A percentile compares a stretch with the other conserved stretches of the same genome.
These are phyloP conservation scores for Psilocybe subaeruginosa DNA, from an alignment of 768 basidiomycete genomes.

Conservation along the genomic window DNA sequence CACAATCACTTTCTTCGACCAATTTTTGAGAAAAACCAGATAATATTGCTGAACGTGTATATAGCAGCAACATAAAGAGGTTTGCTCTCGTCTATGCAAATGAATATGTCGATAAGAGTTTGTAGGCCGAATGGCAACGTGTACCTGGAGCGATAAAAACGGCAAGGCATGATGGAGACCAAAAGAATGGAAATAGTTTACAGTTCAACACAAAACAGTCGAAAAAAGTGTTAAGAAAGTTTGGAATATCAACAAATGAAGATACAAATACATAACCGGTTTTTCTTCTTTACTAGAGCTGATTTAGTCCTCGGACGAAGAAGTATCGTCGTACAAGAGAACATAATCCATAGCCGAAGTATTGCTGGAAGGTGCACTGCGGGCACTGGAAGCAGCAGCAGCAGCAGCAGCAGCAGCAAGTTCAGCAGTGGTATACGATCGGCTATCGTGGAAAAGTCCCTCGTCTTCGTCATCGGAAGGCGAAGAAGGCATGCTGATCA, in stretches of 20 bases:
- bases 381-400: conserved; percentile 6
- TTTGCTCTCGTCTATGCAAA: conserved; percentile 1
- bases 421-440: conserved; percentile 22
- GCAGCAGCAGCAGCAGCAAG: conserved; percentile 16
- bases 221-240: background rate
- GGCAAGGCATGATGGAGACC: background rate
- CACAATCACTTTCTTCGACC: too few relatives aligned
- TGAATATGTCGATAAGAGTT: background rate
- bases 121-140: background rate
- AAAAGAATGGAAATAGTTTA: background rate
- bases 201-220: too few relatives aligned
- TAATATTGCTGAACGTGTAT: conserved; percentile 23
- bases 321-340: conserved; percentile 69
- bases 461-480: conserved; percentile 53
- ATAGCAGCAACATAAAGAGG: conserved; percentile 10
- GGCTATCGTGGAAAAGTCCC: conserved; percentile 57
- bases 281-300: background rate
- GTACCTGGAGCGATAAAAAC: background rate
- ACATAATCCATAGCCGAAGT: conserved; percentile 58
- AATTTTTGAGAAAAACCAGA: background rate
- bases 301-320: conserved; percentile 46
- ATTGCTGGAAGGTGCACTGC: background rate
- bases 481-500: conserved; percentile 65
- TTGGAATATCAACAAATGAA: conserved; percentile 1
- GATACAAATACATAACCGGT: conserved; percentile 7